These are phyloP conservation scores for Pseudonitzschia multistriata DNA, from an alignment of 108 stramenopile species.

Conservation along the genomic window DNA sequence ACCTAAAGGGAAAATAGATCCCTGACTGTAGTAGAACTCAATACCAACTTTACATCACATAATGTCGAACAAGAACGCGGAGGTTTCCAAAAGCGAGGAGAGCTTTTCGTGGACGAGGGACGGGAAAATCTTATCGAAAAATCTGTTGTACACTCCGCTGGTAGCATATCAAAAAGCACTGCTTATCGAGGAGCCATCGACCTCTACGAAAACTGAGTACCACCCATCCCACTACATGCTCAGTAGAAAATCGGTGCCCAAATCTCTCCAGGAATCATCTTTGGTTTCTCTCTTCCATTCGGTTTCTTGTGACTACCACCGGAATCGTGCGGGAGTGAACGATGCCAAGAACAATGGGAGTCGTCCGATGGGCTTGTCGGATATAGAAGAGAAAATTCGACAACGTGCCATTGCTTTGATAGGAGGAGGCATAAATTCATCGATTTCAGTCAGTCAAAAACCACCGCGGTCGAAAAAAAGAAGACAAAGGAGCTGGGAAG, in stretches of 20 bases:
- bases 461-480: not conserved
- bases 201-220: not conserved
- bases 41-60: not conserved
- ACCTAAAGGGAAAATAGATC: too few species aligned
- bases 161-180: constrained; percentile 28
- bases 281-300: constrained; percentile 26
- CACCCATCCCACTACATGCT: constrained; percentile 11
- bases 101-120: constrained; percentile 7
- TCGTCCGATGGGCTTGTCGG: constrained; percentile 20
- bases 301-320: constrained; percentile 35
- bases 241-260: constrained; percentile 10
- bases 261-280: constrained; percentile 27
- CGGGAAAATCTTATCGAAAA: constrained; percentile 34
- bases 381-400: constrained; percentile 32
- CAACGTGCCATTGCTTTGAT: constrained; percentile 40
- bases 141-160: constrained; percentile 43
- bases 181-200: not conserved
- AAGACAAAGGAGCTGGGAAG: constrained; percentile 19
- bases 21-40: too few species aligned
- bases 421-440: constrained; percentile 29
- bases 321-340: constrained; percentile 14
- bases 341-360: constrained; percentile 41
- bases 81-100: not conserved
- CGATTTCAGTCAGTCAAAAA: not conserved
- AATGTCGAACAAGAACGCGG: not conserved